These are phyloP conservation scores for Helotiales sp. DNA, from an alignment of 2,329 filamentous ascomycete genomes.

Conservation along the genomic window DNA sequence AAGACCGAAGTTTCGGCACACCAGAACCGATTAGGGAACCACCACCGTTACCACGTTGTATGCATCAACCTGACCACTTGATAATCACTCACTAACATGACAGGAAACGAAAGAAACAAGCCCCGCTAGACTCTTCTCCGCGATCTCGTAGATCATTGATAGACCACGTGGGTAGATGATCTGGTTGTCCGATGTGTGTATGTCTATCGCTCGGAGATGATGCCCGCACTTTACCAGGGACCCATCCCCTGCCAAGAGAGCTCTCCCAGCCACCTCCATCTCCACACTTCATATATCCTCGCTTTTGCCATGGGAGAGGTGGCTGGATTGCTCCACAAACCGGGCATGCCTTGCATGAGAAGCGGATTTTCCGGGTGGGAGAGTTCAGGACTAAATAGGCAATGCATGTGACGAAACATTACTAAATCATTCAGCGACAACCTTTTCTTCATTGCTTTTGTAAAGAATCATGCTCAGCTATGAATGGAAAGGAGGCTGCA, in stretches of 20 bases:
- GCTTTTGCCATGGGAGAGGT: not conserved
- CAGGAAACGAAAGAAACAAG: not conserved
- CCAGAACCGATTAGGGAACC: slow-evolving; percentile 3
- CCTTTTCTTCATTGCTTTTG: slow-evolving; percentile 29
- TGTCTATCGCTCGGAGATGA: slow-evolving; percentile 8
- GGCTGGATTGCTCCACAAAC: not conserved
- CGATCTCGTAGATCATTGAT: slow-evolving; percentile 1
- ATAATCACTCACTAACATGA: not conserved
- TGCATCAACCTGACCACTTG: not conserved
- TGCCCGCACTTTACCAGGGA: not conserved
- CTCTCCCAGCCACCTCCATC: not conserved
- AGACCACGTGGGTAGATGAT: slow-evolving; percentile 10
- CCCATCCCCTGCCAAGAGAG: not conserved
- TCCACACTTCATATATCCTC: slow-evolving; percentile 11
- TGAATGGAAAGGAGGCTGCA: slow-evolving; percentile 31
- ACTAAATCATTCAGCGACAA: not conserved
- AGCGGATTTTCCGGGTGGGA: not conserved
- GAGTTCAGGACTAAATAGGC: not conserved
- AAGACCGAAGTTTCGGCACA: slow-evolving; percentile 4
- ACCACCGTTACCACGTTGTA: slow-evolving; percentile 1
- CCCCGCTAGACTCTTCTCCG: not conserved
- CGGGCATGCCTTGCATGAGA: not conserved
- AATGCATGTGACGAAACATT: no score
- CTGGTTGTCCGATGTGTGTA: not conserved
- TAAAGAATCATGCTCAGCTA: slow-evolving; percentile 35